Base-by-base conservation (phyloP, 139 green algal genomes). In the Marvania coccoides region DNA sequence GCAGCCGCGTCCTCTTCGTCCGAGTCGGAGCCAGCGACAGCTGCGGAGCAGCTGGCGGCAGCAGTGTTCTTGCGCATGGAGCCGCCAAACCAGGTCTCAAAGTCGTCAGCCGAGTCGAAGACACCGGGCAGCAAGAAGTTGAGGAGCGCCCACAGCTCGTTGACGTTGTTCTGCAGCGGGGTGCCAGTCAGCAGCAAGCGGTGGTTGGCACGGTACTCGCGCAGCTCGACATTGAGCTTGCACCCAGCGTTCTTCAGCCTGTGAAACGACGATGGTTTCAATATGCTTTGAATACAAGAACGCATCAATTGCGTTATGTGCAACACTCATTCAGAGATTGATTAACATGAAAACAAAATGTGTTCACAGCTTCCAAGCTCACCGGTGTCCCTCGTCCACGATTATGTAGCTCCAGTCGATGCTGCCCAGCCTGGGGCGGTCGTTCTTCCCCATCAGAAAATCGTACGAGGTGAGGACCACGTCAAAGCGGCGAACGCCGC, bases 91-190 rank as follows among this genome's bases (percentile, higher is more conserved):
- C 87, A 93, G 6, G 70, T 38, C 34, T 87, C 45, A 53, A 93
- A 97, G 51, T 92, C 83, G 0, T 86, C 80, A 23, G 40, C 66
- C n/a, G 60, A 81, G 70, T 76, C 71, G 77, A 97, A 97, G 1
- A 96, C 64, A 6, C 62, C 45, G 6, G 93, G 92, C 81, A 97
- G 80, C 30, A 98, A 65, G 75, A 98, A 96, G 63, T 98, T 95
- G 48, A 98, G 83, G 72, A 97, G 79, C 28, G 71, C 60, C 92
- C 92, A 98, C 34, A 98, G 90, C 82, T 98, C 91, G 10, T 76
- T 38, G 26, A 95, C 35, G 23, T 61, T 81, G 67, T 89, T 89
- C 54, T 90, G 82, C 19, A 89, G 47, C 23, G 83, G 83, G 13
- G 83, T 89, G 67, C 87, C 88, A 72, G 85, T 90, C 2, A 95